Evolutionary conservation across 2,329 filamentous ascomycete species (phyloP).

Genomic region (Ophiocordyceps camponoti-floridani): DNA sequence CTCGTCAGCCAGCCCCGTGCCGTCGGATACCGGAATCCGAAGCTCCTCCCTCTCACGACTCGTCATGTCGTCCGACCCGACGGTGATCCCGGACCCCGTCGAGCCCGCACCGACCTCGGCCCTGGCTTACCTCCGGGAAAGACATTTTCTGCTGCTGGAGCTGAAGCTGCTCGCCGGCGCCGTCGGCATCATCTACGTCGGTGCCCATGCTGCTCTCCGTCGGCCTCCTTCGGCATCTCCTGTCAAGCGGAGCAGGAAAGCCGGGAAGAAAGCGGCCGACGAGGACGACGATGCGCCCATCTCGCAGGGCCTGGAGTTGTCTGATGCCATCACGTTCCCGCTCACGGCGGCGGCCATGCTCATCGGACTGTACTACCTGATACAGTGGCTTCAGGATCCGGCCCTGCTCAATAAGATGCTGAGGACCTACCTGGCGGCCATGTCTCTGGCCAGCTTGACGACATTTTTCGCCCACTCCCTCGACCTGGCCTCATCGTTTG

Average conservation of each 20-base stretch:
- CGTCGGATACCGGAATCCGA: too few species aligned
- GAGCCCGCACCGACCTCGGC: constrained; percentile 4
- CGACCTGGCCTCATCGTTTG: constrained; percentile 42
- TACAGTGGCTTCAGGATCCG: constrained; percentile 76
- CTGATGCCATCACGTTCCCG: constrained; percentile 74
- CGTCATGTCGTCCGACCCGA: constrained; percentile 6
- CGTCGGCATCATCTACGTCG: constrained; percentile 67
- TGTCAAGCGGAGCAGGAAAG: constrained; percentile 25
- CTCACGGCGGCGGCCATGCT: constrained; percentile 57
- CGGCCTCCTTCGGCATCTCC: constrained; percentile 64
- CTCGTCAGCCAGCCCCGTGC: too few species aligned
- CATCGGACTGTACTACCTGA: constrained; percentile 65
- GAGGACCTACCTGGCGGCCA: constrained; percentile 63
- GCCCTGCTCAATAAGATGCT: constrained; percentile 67
- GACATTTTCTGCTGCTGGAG: constrained; percentile 26
- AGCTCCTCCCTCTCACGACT: not conserved
- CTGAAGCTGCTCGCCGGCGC: constrained; percentile 41
- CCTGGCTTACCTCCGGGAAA: constrained; percentile 14
- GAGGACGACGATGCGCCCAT: constrained; percentile 27
- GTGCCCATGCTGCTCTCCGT: constrained; percentile 69
- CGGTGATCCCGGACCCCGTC: constrained; percentile 4
- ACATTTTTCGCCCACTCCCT: constrained; percentile 58
- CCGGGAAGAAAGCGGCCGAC: constrained; percentile 24
- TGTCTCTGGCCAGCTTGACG: constrained; percentile 61
- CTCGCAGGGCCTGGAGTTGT: constrained; percentile 35